Conservation (phyloP, 108 stramenopile genomes). For the Discostella pseudostelligera region DNA sequence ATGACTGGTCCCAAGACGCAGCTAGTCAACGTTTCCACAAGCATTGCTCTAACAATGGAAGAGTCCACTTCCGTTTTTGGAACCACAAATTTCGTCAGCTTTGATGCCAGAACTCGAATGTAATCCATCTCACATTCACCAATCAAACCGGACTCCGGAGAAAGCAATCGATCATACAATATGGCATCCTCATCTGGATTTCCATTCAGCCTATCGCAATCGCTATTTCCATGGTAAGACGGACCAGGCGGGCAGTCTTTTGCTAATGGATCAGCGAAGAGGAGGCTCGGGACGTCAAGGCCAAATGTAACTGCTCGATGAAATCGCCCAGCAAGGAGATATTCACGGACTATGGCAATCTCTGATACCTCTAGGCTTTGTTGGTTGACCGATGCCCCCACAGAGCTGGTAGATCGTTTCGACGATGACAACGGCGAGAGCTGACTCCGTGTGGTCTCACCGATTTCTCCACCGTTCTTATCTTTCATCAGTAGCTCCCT, state of each 20-base stretch:
- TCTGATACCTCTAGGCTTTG: slow-evolving; percentile 46
- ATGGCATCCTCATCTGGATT: slow-evolving; percentile 53
- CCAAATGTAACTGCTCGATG: slow-evolving; percentile 86
- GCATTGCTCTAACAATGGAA: slow-evolving; percentile 53
- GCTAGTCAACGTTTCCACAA: slow-evolving; percentile 69
- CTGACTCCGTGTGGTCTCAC: slow-evolving; percentile 3
- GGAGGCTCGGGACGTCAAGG: slow-evolving; percentile 76
- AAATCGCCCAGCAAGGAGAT: slow-evolving; percentile 69
- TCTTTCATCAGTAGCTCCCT: slow-evolving; percentile 17
- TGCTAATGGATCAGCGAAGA: slow-evolving; percentile 79
- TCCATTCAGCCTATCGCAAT: slow-evolving; percentile 24
- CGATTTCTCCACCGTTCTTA: slow-evolving; percentile 7
- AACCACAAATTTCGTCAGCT: slow-evolving; percentile 57
- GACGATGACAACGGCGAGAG: slow-evolving; percentile 1
- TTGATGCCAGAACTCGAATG: slow-evolving; percentile 71
- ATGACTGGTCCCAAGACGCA: slow-evolving; percentile 68
- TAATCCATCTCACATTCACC: slow-evolving; percentile 84
- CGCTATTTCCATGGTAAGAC: slow-evolving; percentile 25
- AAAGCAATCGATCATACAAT: slow-evolving; percentile 69
- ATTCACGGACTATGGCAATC: slow-evolving; percentile 73
- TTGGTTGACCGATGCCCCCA: slow-evolving; percentile 8
- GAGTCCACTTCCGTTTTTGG: slow-evolving; percentile 68
- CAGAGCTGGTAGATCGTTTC: neutral
- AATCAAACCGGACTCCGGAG: slow-evolving; percentile 47
- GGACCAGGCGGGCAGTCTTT: slow-evolving; percentile 57